Evolutionary conservation across 176 grass and related monocot genomes (phyloP).

Genomic region (Carex littledalei): DNA sequence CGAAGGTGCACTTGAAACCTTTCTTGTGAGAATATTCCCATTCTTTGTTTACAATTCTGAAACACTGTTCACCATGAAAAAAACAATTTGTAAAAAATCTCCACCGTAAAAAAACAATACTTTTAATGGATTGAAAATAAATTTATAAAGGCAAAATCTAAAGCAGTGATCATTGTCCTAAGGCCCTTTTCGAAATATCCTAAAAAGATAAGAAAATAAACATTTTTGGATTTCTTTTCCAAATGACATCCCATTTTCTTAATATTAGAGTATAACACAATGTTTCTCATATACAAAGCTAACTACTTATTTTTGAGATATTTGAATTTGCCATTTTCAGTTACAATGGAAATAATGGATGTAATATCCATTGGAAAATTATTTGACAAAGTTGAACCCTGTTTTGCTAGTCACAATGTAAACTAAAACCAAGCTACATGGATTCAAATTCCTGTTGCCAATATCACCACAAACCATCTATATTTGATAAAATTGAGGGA

Average conservation of each 20-base stretch:
- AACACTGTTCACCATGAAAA: constrained; percentile 35
- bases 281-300: background rate
- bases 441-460: background rate
- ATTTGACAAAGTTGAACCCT: background rate
- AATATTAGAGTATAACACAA: constrained; percentile 4
- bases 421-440: background rate
- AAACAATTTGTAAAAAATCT: background rate
- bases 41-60: constrained; percentile 95
- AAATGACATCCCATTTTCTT: background rate
- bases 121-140: background rate
- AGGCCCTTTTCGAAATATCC: background rate
- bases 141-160: background rate
- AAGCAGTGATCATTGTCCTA: background rate
- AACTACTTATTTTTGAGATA: background rate
- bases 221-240: background rate
- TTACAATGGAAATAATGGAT: background rate
- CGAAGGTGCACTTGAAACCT: constrained; percentile 94
- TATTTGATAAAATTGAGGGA: background rate
- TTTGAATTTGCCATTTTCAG: background rate
- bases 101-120: background rate
- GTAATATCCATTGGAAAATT: background rate
- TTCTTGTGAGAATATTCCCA: constrained; percentile 99
- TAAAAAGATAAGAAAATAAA: background rate
- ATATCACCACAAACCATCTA: background rate
- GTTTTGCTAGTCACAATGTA: background rate